Base-by-base conservation (phyloP, 2,329 filamentous ascomycete genomes). In the Colletotrichum zoysiae region DNA sequence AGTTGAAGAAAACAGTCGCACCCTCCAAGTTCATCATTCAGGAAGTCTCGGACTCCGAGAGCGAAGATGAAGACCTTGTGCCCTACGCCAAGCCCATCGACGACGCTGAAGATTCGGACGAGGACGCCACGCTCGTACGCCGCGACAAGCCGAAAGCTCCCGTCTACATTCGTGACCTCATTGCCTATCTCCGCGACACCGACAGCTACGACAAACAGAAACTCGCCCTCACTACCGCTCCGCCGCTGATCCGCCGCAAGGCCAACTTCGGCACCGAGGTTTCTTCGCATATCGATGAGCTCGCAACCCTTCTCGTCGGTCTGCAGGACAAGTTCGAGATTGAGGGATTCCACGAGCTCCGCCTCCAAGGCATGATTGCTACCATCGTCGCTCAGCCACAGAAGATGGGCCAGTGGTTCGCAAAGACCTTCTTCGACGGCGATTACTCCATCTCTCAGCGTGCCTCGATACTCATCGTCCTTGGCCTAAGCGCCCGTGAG, bases 391-490 rank as follows among this genome's bases (percentile, higher is more conserved):
- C 93, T 0, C 89, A 93, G 74, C 94, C 96, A 0, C 84, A 89
- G 60, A 86, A 88, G 64, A 94, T 98, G 88, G 95, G 91, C 0
- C 93, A 90, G 18, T 97, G 94, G 92, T 93, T 97, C 70, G 90
- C 92, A 3, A 90, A 91, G 68, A 92, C 93, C 0, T 97, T 96
- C 79, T 98, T 98, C 79, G 92, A 94, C 53, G 95, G 95, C 20
- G 96, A 99, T 78, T 95, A 96, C 80, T 97, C 95, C 0, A 84
- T 98, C 48, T 89, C 91, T 0, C 95, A 98, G 79, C 89, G 96
- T 50, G 93, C 92, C 9, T 90, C 93, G 0, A 87, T 98, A 48
- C 90, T 99, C 64, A 92, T 94, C 26, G 91, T 93, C 0, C 84
- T 99, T 5, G 95, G 95, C 0, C 84, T 99, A 0, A 90, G 92